These are phyloP conservation scores for Plectosphaerella cucumerina DNA, from an alignment of 2,329 filamentous ascomycete genomes.

Conservation along the genomic window DNA sequence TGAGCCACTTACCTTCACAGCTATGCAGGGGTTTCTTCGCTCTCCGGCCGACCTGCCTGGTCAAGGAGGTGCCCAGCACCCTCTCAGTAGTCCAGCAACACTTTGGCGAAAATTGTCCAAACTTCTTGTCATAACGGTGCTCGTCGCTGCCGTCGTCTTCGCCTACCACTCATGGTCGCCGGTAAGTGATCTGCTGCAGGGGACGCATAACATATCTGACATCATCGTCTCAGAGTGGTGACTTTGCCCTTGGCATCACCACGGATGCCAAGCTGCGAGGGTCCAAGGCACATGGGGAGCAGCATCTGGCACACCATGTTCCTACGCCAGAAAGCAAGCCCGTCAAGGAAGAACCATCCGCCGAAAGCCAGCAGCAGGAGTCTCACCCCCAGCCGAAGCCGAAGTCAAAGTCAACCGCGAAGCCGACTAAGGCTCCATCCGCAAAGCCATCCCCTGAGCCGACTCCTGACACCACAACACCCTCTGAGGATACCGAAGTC, in stretches of 20 bases:
- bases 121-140: neutral
- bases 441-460: neutral
- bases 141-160: neutral
- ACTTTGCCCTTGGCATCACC: neutral
- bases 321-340: too few relatives aligned
- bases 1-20: neutral
- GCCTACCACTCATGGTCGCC: neutral
- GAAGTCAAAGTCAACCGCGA: neutral
- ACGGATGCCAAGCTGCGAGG: neutral
- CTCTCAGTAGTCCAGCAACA: neutral
- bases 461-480: neutral
- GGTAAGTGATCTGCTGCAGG: neutral
- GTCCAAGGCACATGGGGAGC: too few relatives aligned
- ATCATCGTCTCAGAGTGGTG: neutral
- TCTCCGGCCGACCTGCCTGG: neutral
- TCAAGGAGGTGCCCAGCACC: neutral
- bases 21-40: neutral
- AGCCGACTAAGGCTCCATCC: neutral
- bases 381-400: neutral
- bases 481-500: neutral
- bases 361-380: neutral
- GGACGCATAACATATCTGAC: neutral
- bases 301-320: too few relatives aligned
- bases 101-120: neutral
- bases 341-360: neutral